Base-by-base conservation (phyloP, 257 asterid genomes). In the Ehretia macrophylla region DNA sequence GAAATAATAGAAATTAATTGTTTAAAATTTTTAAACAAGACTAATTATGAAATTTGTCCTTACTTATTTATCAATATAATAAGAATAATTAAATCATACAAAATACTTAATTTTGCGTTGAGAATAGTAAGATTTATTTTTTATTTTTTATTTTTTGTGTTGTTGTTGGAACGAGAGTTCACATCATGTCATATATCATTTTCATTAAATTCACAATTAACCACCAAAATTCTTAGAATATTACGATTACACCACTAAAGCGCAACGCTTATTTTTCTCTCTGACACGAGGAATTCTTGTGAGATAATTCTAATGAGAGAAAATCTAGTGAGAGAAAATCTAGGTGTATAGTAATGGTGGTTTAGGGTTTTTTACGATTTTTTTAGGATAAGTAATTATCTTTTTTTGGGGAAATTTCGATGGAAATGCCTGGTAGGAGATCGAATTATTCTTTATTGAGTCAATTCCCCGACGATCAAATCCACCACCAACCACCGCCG, bases 371-470 rank as follows among this genome's bases (percentile, higher is more conserved):
- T 59, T 38, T 51, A 64, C 65, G 74, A 67, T 72, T 78, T 69
- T 69, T 27, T 27, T 6, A 27, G 35, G 6, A 27, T 27, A 27
- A 27, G 18, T 51, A 19, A 19, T 70, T 73, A 69, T 48, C 14
- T 61, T 59, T 1, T 17, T 56, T 58, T 50, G 38, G 16, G 18
- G 18, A 57, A 8, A 48, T 46, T 64, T 75, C 78, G 56, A 88
- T 92, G 96, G 96, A 81, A 83, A 79, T 88, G 87, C 83, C 83
- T 32, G 85, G 79, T 45, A 72, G 89, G 49, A 83, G 96, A 75
- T 84, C 95, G 55, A 81, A 77, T 80, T 92, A 92, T 70, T 68
- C 86, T 66, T 59, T 83, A 44, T 58, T 91, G 45, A 82, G 72
- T 68, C 95, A 85, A 73, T 68, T 56, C 65, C 92, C 95, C n/a